Base-by-base conservation (phyloP, 192 early-diverging fungal genomes). In the Linnemannia elongata region DNA sequence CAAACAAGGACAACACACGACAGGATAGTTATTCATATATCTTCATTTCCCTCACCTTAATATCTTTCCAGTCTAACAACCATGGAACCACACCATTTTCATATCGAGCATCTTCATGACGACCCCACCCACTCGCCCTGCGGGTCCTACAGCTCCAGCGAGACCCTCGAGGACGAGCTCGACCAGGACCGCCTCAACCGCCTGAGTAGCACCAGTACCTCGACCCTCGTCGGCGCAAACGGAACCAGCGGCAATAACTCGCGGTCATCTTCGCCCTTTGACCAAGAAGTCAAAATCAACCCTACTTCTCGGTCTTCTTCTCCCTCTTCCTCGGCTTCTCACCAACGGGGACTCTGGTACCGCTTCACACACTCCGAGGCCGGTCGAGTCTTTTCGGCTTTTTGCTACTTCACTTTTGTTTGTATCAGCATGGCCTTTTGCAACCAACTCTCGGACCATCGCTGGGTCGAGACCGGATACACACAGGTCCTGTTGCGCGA, bases 401-500 rank as follows among this genome's bases (percentile, higher is more conserved):
- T 87, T 38, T 27, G 78, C 57, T 87, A 78, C 49, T 84, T 89
- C 30, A 35, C 77, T n/a, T 55, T 89, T 22, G 57, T 82, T 35
- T 86, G 85, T 38, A 82, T 89, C 24, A 57, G 76, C 30, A 81
- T 86, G 81, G 86, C 89, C 45, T 89, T 89, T 22, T 83, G 81
- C 42, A 89, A 87, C 52, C 89, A 89, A 45, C 82, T 80, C 38
- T 89, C 89, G 41, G 89, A 89, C 71, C 66, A 84, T 52, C 89
- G 89, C 3, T 89, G 89, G 89, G 82, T 82, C 74, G 73, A 83
- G 38, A 87, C 85, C 1, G 76, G 35, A 1, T 83, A 89, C 54
- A 87, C 85, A 1, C 63, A 87, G 38, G 76, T 82, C 10, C 15
- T 87, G 4, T 66, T 89, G 68, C 49, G 72, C 0, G 89, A 89